Evolutionary conservation across 305 asterid species (phyloP).

Genomic region (Solanum hybrid): DNA sequence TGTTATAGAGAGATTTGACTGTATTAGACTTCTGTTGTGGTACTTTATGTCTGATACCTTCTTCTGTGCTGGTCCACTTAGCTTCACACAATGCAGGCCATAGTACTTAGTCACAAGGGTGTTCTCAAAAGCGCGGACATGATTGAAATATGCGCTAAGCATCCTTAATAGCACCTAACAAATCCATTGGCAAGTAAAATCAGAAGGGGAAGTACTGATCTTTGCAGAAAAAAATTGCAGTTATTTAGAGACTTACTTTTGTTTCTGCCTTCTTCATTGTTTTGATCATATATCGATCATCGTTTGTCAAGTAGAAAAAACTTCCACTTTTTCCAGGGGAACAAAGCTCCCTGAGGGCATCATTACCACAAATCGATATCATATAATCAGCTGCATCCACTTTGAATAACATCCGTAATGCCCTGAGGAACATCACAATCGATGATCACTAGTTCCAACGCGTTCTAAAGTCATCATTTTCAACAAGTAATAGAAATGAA

Average conservation of each 20-base stretch:
- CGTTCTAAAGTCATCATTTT: neutral
- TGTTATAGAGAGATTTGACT: neutral
- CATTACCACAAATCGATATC: conserved; percentile 72
- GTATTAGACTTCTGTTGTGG: neutral
- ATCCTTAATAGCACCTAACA: conserved; percentile 62
- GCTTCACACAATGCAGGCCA: conserved; percentile 67
- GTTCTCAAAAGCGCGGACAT: conserved; percentile 58
- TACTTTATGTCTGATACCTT: conserved; percentile 35
- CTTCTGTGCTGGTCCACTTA: conserved; percentile 55
- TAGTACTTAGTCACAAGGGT: conserved; percentile 63
- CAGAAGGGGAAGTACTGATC: neutral
- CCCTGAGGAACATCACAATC: conserved; percentile 25
- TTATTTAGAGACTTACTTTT: conserved; percentile 25
- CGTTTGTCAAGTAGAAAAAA: conserved; percentile 67
- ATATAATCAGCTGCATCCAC: conserved; percentile 88
- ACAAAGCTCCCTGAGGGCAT: conserved; percentile 67
- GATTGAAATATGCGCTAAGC: conserved; percentile 64
- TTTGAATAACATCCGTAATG: conserved; percentile 65
- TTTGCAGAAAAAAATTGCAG: neutral
- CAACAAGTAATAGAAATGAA: neutral
- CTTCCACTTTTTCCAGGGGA: conserved; percentile 85
- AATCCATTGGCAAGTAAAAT: neutral
- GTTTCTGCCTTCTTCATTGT: conserved; percentile 78
- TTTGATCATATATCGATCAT: conserved; percentile 75
- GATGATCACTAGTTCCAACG: neutral